Evolutionary conservation across 2,329 filamentous ascomycete genomes (phyloP), one percentile per base, ranked within the genome.

Genomic region (Fusarium tuaranense): DNA sequence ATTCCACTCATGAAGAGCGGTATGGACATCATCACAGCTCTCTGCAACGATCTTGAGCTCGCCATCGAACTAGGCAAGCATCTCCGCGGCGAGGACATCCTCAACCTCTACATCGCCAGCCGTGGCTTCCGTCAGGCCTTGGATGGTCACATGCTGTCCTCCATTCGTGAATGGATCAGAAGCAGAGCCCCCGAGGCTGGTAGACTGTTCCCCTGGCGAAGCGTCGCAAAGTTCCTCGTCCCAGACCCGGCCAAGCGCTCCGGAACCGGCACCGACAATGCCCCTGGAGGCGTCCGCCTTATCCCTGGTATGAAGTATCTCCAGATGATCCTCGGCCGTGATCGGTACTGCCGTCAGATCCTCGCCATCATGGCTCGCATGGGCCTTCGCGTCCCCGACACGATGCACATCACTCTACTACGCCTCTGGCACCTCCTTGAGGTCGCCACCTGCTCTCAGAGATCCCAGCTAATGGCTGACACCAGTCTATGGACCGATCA

Each of bases 351-450:
- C 69, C 83, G 87, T 30, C 89, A 93, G 74, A 93, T 95, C 73
- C 80, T 93, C n/a, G 87, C 87, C 16, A 83, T 87, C 14, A 84
- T 95, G 74, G 88, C 88, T 0, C 84, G 87, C 16, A 83, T 87
- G 51, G 92, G 91, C 2, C 87, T 91, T 67, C 86, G 87, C 12
- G 82, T 91, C 63, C 92, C 92, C 0, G 59, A 71, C 1, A 80
- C 81, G 30, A 88, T 88, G 72, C 79, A 84, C 60, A 61, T 77
- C 13, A 86, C 87, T 1, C 82, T 93, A 55, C 86, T 90, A 77
- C 93, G 93, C 78, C 84, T 94, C 20, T 97, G 94, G 94, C 87
- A 93, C 62, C 78, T 94, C 38, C 90, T 95, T 85, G 93, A 95
- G 77, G 83, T 92, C 5, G 84, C 89, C 0, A 90, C 89, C 16